Conservation (phyloP, 164 flowering plant species). For the Aristolochia californica region DNA sequence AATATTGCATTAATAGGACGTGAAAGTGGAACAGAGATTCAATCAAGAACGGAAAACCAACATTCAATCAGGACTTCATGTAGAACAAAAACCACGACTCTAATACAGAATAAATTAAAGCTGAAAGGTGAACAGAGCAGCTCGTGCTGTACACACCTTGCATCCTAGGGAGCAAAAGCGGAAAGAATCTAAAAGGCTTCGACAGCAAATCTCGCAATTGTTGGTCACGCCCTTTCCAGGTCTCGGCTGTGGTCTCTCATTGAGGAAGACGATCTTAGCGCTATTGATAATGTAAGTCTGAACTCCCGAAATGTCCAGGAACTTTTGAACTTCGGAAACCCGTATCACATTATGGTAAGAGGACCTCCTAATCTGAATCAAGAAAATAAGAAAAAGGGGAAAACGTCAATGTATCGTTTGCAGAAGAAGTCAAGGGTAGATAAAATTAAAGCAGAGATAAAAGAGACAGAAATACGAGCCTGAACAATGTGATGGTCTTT, state of each 20-base stretch:
- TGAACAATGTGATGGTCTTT: constrained; percentile 52
- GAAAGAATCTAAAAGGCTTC: constrained; percentile 69
- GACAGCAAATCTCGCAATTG: constrained; percentile 57
- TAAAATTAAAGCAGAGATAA: background rate
- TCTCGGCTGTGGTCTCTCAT: constrained; percentile 66
- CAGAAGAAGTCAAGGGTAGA: no score
- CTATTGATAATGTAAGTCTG: constrained; percentile 78
- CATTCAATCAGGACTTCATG: background rate
- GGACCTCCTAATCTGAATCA: constrained; percentile 57
- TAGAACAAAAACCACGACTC: background rate
- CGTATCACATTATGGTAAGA: constrained; percentile 78
- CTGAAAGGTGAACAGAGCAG: background rate
- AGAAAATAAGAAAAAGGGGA: background rate
- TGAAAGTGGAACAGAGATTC: background rate
- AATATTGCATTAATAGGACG: background rate
- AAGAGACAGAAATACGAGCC: constrained; percentile 17
- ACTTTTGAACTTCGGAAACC: constrained; percentile 61
- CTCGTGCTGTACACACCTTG: constrained; percentile 32
- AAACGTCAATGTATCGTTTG: no score
- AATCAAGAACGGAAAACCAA: background rate
- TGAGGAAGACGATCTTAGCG: constrained; percentile 69
- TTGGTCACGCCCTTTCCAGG: constrained; percentile 75
- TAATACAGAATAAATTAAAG: background rate
- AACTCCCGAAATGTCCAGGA: constrained; percentile 47
- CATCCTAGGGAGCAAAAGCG: constrained; percentile 75